A percentile compares a stretch with the other conserved stretches of the same genome.
Conservation (phyloP, 805 yeast species). For the Komagataella populi region DNA sequence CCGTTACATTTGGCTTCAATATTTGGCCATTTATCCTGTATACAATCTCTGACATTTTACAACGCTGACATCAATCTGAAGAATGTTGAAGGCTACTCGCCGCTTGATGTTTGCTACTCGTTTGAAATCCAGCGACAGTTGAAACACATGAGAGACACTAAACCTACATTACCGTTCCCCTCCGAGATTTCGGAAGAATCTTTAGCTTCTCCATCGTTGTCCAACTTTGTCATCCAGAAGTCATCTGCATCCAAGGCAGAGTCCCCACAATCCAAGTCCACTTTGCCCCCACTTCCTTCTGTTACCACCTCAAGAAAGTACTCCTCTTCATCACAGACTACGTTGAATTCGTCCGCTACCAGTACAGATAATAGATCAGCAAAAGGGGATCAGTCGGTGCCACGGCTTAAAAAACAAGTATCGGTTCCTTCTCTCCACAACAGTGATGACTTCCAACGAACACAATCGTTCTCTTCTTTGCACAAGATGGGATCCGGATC, state of each 20-base stretch:
- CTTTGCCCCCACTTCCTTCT: slow-evolving; percentile 19
- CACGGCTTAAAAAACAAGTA: neutral
- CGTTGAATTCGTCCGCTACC: neutral
- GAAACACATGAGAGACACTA: slow-evolving; percentile 12
- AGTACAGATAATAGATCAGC: neutral
- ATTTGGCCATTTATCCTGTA: slow-evolving; percentile 46
- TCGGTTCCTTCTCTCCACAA: neutral
- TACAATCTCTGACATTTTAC: slow-evolving; percentile 35
- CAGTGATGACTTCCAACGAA: neutral
- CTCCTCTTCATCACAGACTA: slow-evolving; percentile 7
- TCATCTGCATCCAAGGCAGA: neutral
- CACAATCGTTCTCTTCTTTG: neutral
- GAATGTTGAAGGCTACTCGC: slow-evolving; percentile 53
- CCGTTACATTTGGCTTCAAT: slow-evolving; percentile 78
- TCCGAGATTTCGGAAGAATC: neutral
- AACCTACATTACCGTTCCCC: neutral
- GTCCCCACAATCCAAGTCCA: slow-evolving; percentile 8
- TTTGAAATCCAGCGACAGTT: slow-evolving; percentile 33
- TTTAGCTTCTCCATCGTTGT: neutral
- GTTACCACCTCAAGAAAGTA: slow-evolving; percentile 16
- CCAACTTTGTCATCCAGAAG: neutral
- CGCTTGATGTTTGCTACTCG: slow-evolving; percentile 45
- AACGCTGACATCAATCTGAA: slow-evolving; percentile 31
- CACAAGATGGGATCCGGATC: neutral
- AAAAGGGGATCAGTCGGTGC: neutral